Percentiles rank a stretch among this genome's conserved stretches.
Conservation (phyloP, 148 eudicot genomes). For the Chenopodium formosanum region DNA sequence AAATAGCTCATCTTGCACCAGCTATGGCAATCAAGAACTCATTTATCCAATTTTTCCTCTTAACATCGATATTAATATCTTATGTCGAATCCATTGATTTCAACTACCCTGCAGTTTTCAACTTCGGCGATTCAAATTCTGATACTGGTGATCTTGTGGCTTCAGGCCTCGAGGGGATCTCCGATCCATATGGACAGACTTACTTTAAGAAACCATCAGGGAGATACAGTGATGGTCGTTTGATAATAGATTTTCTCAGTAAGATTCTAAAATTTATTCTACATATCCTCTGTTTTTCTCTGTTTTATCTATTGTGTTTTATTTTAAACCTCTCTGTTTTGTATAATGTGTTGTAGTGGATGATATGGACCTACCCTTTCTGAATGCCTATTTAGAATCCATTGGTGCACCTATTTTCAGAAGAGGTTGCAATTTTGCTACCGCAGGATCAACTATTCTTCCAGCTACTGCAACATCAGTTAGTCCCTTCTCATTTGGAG, state of each 20-base stretch:
- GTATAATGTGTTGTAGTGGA: slow-evolving; percentile 59
- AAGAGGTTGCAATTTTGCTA: slow-evolving; percentile 84
- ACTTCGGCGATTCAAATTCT: slow-evolving; percentile 93
- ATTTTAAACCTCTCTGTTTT: background rate
- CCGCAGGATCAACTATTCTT: slow-evolving; percentile 77
- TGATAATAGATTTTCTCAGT: slow-evolving; percentile 78
- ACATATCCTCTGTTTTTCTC: slow-evolving; percentile 8
- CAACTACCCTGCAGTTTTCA: slow-evolving; percentile 86
- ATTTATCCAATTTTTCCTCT: slow-evolving; percentile 26
- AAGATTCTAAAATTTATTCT: background rate
- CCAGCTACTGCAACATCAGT: slow-evolving; percentile 69
- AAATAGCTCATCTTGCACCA: slow-evolving; percentile 24
- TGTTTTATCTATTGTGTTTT: background rate
- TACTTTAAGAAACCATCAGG: slow-evolving; percentile 85
- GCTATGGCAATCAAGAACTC: slow-evolving; percentile 35
- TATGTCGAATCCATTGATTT: slow-evolving; percentile 47
- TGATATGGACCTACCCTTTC: slow-evolving; percentile 81
- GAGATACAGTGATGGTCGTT: slow-evolving; percentile 87
- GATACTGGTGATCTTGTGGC: slow-evolving; percentile 75
- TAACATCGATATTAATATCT: slow-evolving; percentile 33
- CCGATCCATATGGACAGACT: slow-evolving; percentile 74
- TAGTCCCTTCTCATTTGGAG: slow-evolving; percentile 89
- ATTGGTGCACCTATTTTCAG: slow-evolving; percentile 62
- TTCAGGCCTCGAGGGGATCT: slow-evolving; percentile 60
- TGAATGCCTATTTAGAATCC: slow-evolving; percentile 81